Percentiles rank a stretch among this genome's conserved stretches.
These are phyloP conservation scores for Ophiocordyceps camponoti-saundersi DNA, from an alignment of 2,329 filamentous ascomycete species.

Conservation along the genomic window DNA sequence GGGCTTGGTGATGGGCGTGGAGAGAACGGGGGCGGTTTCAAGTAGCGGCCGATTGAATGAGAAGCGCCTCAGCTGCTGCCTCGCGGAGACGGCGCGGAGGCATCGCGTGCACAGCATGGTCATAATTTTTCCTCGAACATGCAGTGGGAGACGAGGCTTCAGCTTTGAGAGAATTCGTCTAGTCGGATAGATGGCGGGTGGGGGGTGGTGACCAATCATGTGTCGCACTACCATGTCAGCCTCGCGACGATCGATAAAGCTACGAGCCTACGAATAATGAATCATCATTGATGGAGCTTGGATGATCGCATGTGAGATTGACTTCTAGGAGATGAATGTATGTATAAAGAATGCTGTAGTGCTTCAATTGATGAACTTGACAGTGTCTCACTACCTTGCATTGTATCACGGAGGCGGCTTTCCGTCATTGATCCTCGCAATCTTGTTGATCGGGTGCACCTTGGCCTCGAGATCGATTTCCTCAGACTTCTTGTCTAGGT, in stretches of 20 bases:
- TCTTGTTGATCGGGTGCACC: slow-evolving; percentile 21
- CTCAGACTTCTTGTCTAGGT: slow-evolving; percentile 36
- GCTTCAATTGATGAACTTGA: background rate
- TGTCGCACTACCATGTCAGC: slow-evolving; percentile 10
- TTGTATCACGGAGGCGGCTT: slow-evolving; percentile 14
- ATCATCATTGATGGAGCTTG: background rate
- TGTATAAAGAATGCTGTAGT: background rate
- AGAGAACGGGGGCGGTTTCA: slow-evolving; percentile 20
- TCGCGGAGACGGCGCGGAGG: slow-evolving; percentile 24
- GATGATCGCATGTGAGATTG: background rate
- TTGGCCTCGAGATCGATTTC: slow-evolving; percentile 19
- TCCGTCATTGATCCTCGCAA: slow-evolving; percentile 19
- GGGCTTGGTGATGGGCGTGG: slow-evolving; percentile 14
- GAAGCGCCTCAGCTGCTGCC: slow-evolving; percentile 19
- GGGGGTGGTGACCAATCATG: slow-evolving; percentile 9
- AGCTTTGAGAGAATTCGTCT: slow-evolving; percentile 1
- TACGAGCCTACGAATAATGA: background rate
- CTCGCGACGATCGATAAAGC: slow-evolving; percentile 4
- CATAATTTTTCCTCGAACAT: slow-evolving; percentile 3
- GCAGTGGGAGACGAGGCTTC: background rate
- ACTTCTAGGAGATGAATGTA: background rate
- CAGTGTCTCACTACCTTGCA: background rate
- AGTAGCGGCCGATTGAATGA: slow-evolving; percentile 20
- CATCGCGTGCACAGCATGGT: slow-evolving; percentile 29
- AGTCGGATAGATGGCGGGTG: background rate